Conservation (phyloP, 2,329 filamentous ascomycete species). For the Fonsecaea pedrosoi region DNA sequence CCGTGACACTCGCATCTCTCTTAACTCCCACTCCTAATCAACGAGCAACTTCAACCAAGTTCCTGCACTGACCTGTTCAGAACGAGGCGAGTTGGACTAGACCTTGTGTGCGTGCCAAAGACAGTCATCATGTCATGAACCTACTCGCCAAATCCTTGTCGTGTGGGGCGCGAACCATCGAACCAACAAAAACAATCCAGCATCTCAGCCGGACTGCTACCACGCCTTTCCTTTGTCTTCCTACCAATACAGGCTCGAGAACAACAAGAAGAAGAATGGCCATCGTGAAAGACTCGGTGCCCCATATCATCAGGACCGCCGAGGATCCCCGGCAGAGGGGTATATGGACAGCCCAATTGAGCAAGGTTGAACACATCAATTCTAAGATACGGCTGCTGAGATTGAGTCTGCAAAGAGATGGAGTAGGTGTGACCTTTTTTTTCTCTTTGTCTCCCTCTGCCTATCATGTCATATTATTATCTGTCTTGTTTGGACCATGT, state of each 20-base stretch:
- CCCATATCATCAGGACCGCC: constrained; percentile 75
- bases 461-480: constrained; percentile 1
- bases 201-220: not conserved
- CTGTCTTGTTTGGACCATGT: not conserved
- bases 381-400: constrained; percentile 71
- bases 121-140: not conserved
- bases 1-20: not conserved
- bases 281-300: constrained; percentile 46
- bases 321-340: constrained; percentile 72
- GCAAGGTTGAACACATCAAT: constrained; percentile 69
- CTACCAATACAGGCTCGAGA: constrained; percentile 8
- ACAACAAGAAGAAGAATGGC: constrained; percentile 20
- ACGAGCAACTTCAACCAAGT: not conserved
- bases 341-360: constrained; percentile 68
- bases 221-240: not conserved
- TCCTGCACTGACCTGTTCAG: not conserved
- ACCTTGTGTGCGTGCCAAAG: not conserved
- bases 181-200: not conserved
- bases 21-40: not conserved
- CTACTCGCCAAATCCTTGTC: not conserved
- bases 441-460: not conserved
- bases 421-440: constrained; percentile 42
- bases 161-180: not conserved
- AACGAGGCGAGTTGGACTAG: not conserved
- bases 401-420: constrained; percentile 62